These are phyloP conservation scores for Xylaria sp. DNA, from an alignment of 495 filamentous ascomycete species.

Conservation along the genomic window DNA sequence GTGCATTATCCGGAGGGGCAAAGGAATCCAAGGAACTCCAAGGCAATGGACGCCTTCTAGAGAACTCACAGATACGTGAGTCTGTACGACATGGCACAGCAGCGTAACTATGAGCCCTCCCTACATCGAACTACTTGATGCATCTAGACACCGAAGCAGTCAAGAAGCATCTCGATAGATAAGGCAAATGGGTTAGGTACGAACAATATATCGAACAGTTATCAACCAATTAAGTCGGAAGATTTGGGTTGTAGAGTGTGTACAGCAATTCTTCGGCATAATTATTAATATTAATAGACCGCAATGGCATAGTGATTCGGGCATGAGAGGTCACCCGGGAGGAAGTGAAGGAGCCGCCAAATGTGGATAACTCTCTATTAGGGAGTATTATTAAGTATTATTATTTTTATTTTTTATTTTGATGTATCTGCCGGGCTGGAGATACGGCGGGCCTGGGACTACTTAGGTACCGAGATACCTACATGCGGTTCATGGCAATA, in stretches of 20 bases:
- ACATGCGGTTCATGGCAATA: neutral
- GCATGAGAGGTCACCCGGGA: neutral
- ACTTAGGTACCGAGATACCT: neutral
- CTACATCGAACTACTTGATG: slow-evolving; percentile 15
- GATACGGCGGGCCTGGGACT: neutral
- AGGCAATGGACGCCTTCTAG: neutral
- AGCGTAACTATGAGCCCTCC: neutral
- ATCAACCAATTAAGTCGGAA: neutral
- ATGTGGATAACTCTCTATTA: neutral
- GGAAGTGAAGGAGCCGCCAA: slow-evolving; percentile 1
- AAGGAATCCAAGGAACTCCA: neutral
- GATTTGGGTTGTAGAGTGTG: neutral
- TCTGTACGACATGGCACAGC: slow-evolving; percentile 23
- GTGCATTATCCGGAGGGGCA: slow-evolving; percentile 39
- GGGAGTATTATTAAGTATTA: too few relatives aligned
- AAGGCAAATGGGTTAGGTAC: slow-evolving; percentile 10
- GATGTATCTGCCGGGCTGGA: neutral
- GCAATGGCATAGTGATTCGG: neutral
- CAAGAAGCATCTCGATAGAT: neutral
- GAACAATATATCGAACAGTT: neutral
- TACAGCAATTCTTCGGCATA: neutral
- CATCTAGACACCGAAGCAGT: neutral
- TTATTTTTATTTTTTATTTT: too few relatives aligned
- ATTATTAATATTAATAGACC: neutral
- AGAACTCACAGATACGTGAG: slow-evolving; percentile 13